Evolutionary conservation across 2,329 filamentous ascomycete genomes (phyloP), one percentile per base, ranked within the genome.

Genomic region (Ophiostoma angusticollis): DNA sequence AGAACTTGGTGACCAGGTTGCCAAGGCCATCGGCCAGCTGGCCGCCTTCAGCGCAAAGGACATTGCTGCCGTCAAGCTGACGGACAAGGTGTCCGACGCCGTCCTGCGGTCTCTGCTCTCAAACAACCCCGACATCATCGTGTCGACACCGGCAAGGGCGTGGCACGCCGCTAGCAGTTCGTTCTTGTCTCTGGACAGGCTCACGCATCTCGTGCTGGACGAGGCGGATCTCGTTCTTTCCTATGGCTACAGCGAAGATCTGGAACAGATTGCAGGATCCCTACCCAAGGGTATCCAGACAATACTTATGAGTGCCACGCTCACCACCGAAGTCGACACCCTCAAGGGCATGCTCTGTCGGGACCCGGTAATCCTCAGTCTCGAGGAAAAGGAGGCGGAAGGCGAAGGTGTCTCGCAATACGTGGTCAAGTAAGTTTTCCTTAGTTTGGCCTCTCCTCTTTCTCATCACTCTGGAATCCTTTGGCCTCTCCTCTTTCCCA

Each of bases 151-250:
- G 0, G 78, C 84, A n/a, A 72, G 84, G 51, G 85, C 83, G 12
- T 80, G 80, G 52, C 68, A 80, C 42, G 86, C 89, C 52, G 69
- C 93, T 52, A 83, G 82, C 53, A 77, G 68, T 36, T 75, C 78
- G 9, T 72, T 79, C 0, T 64, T 96, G 35, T 74, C 77, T 1
- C 63, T 93, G 23, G 72, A 79, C 13, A 70, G 74, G 34, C 67
- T 98, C 17, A 72, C 75, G 23, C 78, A 86, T 47, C 63, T 96
- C 13, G 83, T 96, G 0, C 77, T 98, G 38, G 91, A 98, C 56
- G 91, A 98, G 62, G 87, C 89, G 3, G 91, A 98, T 54, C 61
- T 98, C 46, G 81, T 98, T 6, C 66, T 96, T 41, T 93, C 84
- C 4, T 98, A 96, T 54, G 91, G 87, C 35, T 94, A 95, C 55